These are phyloP conservation scores for Nakazawaea wyomingensis DNA, from an alignment of 805 yeast species.

Conservation along the genomic window DNA sequence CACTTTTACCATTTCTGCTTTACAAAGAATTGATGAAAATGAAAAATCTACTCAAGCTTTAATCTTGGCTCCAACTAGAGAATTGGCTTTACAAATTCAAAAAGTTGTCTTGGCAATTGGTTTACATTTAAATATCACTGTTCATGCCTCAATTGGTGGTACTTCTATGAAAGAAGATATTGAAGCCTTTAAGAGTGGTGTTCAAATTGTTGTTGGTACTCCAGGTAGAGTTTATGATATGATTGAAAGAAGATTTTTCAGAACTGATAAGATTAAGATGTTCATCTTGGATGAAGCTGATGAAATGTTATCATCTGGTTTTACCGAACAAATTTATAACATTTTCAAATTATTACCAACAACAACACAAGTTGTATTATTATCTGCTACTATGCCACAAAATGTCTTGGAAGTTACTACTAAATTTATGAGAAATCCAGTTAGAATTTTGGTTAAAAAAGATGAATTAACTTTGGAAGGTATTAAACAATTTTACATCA, in stretches of 20 bases:
- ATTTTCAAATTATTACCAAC: constrained; percentile 82
- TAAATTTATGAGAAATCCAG: constrained; percentile 90
- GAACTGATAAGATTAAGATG: constrained; percentile 77
- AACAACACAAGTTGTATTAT: constrained; percentile 85
- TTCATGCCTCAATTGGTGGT: constrained; percentile 95
- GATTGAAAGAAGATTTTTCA: constrained; percentile 76
- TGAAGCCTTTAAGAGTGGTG: constrained; percentile 67
- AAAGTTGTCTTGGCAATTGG: constrained; percentile 84
- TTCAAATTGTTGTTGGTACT: constrained; percentile 92
- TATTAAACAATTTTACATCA: constrained; percentile 85
- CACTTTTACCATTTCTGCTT: constrained; percentile 90
- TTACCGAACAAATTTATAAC: constrained; percentile 92
- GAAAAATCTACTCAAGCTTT: constrained; percentile 81
- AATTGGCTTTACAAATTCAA: constrained; percentile 89
- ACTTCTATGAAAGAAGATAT: constrained; percentile 78
- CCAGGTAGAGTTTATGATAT: constrained; percentile 95
- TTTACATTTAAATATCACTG: constrained; percentile 76
- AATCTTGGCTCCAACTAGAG: constrained; percentile 93
- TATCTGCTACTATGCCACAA: constrained; percentile 89
- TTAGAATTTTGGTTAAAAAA: constrained; percentile 89
- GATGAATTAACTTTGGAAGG: constrained; percentile 94
- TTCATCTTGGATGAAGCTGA: constrained; percentile 95
- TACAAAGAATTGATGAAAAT: constrained; percentile 76
- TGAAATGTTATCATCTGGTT: constrained; percentile 88
- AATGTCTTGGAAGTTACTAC: constrained; percentile 90